Percentiles rank a stretch among this genome's conserved stretches.
phyloP scores from a whole-genome alignment of 2,329 filamentous ascomycete genomes.

The Fusarium papillatum region DNA sequence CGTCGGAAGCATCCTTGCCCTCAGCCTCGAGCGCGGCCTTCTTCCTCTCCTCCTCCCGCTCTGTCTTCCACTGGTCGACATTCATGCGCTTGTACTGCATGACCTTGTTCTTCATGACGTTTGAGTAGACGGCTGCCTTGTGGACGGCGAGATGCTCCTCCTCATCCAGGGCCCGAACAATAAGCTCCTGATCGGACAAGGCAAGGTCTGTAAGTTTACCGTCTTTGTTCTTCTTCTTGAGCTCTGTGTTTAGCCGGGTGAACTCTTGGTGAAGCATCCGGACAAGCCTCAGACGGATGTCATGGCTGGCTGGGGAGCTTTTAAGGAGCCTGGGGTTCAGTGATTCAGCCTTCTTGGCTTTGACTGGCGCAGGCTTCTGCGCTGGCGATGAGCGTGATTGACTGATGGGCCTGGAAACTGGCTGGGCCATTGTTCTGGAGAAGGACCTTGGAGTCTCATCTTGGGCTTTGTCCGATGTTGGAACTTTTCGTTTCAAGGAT shows the following conservation, averaged over 20 bases:
- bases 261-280: constrained; percentile 76
- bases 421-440: constrained; percentile 4
- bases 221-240: constrained; percentile 64
- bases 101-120: constrained; percentile 87
- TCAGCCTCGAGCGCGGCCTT: constrained; percentile 47
- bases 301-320: constrained; percentile 68
- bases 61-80: constrained; percentile 77
- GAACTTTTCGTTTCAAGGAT: constrained; percentile 45
- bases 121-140: constrained; percentile 80
- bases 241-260: constrained; percentile 74
- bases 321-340: constrained; percentile 78
- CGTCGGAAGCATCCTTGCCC: constrained; percentile 49
- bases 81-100: constrained; percentile 83
- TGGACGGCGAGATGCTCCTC: constrained; percentile 82
- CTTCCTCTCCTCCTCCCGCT: constrained; percentile 60
- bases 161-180: constrained; percentile 78
- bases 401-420: constrained; percentile 10
- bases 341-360: constrained; percentile 58
- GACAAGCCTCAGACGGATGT: constrained; percentile 69
- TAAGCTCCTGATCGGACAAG: constrained; percentile 75
- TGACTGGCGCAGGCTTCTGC: constrained; percentile 32
- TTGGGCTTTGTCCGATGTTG: constrained; percentile 11
- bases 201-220: constrained; percentile 63
- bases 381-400: constrained; percentile 32
- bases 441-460: constrained; percentile 12